Percentiles rank a stretch among this genome's conserved stretches.
Conservation (phyloP, 441 rosid genomes). For the Macaranga tanarius region DNA sequence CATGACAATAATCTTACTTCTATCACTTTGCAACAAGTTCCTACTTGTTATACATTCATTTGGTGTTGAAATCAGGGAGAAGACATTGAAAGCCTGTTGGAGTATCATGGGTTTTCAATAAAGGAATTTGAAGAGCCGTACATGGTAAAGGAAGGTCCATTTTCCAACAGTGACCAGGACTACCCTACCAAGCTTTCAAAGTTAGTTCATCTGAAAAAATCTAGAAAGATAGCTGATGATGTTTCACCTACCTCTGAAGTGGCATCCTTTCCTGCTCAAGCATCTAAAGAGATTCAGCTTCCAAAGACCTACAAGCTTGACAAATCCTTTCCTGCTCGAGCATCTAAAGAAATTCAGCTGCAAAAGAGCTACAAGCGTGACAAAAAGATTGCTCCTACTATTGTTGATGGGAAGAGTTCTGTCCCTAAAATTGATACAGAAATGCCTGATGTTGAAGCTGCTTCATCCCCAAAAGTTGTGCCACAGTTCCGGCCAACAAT, state of each 20-base stretch:
- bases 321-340: neutral
- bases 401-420: slow-evolving; percentile 32
- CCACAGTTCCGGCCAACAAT: slow-evolving; percentile 30
- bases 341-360: slow-evolving; percentile 33
- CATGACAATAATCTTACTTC: slow-evolving; percentile 14
- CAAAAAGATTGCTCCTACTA: slow-evolving; percentile 31
- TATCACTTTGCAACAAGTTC: slow-evolving; percentile 6
- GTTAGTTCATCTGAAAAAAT: slow-evolving; percentile 81
- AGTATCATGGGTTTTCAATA: slow-evolving; percentile 71
- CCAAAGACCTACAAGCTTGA: slow-evolving; percentile 34
- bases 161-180: slow-evolving; percentile 73
- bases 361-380: slow-evolving; percentile 34
- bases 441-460: slow-evolving; percentile 41
- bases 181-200: slow-evolving; percentile 80
- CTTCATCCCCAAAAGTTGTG: slow-evolving; percentile 40
- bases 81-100: slow-evolving; percentile 64
- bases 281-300: slow-evolving; percentile 37
- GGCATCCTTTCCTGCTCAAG: slow-evolving; percentile 33
- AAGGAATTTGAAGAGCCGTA: slow-evolving; percentile 89
- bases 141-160: slow-evolving; percentile 87
- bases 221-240: slow-evolving; percentile 62
- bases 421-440: slow-evolving; percentile 38
- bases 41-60: slow-evolving; percentile 30
- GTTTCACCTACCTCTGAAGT: slow-evolving; percentile 42
- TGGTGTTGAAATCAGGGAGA: slow-evolving; percentile 61